phyloP scores from a whole-genome alignment of 768 basidiomycete genomes.

The Tricholoma terreum region DNA sequence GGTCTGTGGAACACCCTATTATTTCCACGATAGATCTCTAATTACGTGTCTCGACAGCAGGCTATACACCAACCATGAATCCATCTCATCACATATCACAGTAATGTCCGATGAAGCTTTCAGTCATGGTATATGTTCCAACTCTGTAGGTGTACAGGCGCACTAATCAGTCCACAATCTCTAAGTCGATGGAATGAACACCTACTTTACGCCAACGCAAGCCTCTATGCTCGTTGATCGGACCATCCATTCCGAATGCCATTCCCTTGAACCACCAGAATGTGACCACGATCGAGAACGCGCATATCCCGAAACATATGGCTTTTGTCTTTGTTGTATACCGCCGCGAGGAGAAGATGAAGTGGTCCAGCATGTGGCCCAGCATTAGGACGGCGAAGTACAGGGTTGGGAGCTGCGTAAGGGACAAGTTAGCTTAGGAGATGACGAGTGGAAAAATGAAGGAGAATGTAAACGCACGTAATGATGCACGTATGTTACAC shows the following conservation, averaged over 20 bases:
- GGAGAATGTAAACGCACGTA: constrained; percentile 57
- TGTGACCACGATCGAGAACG: constrained; percentile 57
- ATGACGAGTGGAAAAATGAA: background rate
- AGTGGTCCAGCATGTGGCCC: constrained; percentile 89
- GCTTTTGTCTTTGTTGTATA: constrained; percentile 62
- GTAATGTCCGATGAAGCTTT: background rate
- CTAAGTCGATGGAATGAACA: background rate
- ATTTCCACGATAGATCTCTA: background rate
- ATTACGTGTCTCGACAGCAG: background rate
- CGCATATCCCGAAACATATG: constrained; percentile 65
- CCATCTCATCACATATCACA: background rate
- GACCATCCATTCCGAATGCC: constrained; percentile 91
- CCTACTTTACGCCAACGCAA: constrained; percentile 71
- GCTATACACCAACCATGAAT: background rate
- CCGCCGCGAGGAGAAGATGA: constrained; percentile 76
- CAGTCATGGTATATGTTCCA: constrained; percentile 22
- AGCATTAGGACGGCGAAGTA: constrained; percentile 95
- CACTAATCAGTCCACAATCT: background rate
- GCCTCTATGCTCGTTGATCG: constrained; percentile 76
- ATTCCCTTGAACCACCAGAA: constrained; percentile 96
- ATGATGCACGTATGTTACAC: constrained; percentile 94
- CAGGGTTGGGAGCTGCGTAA: constrained; percentile 79
- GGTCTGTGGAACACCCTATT: no score
- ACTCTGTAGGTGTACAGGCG: background rate
- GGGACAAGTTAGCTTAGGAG: constrained; percentile 4